A percentile compares a stretch with the other conserved stretches of the same genome.
Conservation (phyloP, 2,329 filamentous ascomycete genomes). For the Onygenales sp. region DNA sequence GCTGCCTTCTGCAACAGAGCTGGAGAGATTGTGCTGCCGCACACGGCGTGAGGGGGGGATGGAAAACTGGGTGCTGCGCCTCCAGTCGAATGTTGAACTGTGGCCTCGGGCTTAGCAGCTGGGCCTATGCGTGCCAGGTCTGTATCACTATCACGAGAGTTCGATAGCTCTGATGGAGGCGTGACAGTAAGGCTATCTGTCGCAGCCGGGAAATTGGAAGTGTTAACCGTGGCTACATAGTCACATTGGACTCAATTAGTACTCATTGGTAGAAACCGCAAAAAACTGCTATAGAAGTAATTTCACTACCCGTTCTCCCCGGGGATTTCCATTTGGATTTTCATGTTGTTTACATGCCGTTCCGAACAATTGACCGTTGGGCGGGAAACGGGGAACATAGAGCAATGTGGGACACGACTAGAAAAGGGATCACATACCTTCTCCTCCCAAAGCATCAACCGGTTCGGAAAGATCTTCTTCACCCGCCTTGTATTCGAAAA, state of each 20-base stretch:
- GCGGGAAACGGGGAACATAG: neutral
- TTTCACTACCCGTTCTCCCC: too few species aligned
- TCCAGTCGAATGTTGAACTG: neutral
- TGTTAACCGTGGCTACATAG: too few species aligned
- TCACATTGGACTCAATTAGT: too few species aligned
- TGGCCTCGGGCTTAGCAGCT: neutral
- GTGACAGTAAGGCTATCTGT: neutral
- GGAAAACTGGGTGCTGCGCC: neutral
- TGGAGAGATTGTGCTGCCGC: neutral
- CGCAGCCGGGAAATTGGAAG: too few species aligned
- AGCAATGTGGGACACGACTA: too few species aligned
- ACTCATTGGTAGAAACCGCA: too few species aligned
- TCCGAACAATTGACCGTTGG: neutral
- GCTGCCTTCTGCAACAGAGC: too few species aligned
- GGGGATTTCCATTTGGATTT: neutral
- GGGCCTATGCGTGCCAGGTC: neutral
- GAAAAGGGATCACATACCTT: neutral
- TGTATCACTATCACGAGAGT: neutral
- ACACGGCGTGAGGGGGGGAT: neutral
- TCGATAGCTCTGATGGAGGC: neutral
- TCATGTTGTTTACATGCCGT: neutral
- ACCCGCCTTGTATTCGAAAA: neutral
- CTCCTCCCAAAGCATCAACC: neutral
- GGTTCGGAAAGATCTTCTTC: neutral
- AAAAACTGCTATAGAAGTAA: too few species aligned